Evolutionary conservation across 352 stramenopile species (phyloP), one percentile per base, ranked within the genome.

Genomic region (Phytophthora cajani): DNA sequence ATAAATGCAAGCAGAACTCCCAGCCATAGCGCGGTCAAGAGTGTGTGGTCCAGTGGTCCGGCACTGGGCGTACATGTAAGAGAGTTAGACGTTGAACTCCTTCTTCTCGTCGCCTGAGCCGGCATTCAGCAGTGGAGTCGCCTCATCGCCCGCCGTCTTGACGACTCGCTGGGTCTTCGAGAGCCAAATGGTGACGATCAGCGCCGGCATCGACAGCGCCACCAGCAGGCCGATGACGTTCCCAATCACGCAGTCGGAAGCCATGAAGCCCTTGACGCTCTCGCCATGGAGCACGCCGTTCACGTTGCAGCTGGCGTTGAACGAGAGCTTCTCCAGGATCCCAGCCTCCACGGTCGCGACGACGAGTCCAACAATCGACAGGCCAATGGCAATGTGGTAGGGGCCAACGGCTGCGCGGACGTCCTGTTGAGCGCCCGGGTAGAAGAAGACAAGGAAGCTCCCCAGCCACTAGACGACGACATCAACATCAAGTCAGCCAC

Each of bases 261-360:
- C 76, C 85, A 94, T 91, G 71, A 80, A 91, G 2, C 84, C 87
- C n/a, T 75, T 75, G n/a, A 94, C 82, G n/a, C 69, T 57, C 21
- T 78, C 42, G 47, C 85, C 88, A 42, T 96, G 74, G 21, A 93
- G 66, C 38, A 78, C 74, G 7, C 88, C 88, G 38, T 65, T 84
- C 30, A 96, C 72, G 65, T 97, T 96, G 79, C 89, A 97, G 59
- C 86, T 94, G 9, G 66, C 81, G 52, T 95, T 93, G 69, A 97
- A 97, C 56, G 80, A 82, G 46, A 97, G 82, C 65, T 96, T 95
- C 73, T 97, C 84, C 17, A 95, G 46, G 12, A 96, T 81, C 2
- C 89, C 88, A 0, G 77, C 73, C 8, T 86, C 88, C 77, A 87
- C 84, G 1, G 87, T 95, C 23, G 80, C 69, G 59, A 84, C 85